Conservation (phyloP, 2,329 filamentous ascomycete genomes). For the Incumbomyces lentus region DNA sequence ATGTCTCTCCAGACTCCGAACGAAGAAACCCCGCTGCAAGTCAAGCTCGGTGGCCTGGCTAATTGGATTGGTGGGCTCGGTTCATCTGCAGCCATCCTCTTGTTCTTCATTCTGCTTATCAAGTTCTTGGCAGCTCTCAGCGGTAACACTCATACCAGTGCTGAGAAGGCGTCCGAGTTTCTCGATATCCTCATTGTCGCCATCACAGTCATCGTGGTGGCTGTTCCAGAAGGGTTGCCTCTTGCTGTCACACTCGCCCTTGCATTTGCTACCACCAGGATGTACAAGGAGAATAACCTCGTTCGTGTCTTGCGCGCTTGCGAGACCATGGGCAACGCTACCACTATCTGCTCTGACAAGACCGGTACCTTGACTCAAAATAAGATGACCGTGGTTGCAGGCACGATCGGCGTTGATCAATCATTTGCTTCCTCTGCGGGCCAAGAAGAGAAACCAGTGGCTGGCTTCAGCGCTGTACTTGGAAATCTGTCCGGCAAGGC, state of each 20-base stretch:
- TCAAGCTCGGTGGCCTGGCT: constrained; percentile 63
- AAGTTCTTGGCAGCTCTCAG: constrained; percentile 65
- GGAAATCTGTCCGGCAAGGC: constrained; percentile 23
- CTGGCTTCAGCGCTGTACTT: constrained; percentile 13
- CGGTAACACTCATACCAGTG: constrained; percentile 44
- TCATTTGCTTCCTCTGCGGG: constrained; percentile 33
- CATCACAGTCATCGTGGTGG: constrained; percentile 69
- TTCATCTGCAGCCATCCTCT: constrained; percentile 61
- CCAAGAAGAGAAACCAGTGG: constrained; percentile 8
- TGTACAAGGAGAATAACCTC: constrained; percentile 68
- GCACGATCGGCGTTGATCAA: constrained; percentile 51
- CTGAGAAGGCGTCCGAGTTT: constrained; percentile 68
- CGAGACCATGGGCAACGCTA: constrained; percentile 73
- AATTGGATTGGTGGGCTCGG: constrained; percentile 69
- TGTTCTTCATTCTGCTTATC: constrained; percentile 80
- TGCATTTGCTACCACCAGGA: constrained; percentile 65
- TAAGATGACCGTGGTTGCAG: constrained; percentile 66
- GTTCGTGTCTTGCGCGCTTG: constrained; percentile 67
- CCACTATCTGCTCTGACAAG: constrained; percentile 71
- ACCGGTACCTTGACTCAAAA: constrained; percentile 66
- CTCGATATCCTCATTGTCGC: constrained; percentile 68
- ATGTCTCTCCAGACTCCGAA: constrained; percentile 63
- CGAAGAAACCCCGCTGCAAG: constrained; percentile 66
- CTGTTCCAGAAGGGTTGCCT: constrained; percentile 66
- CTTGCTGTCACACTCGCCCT: constrained; percentile 68